Base-by-base conservation (phyloP, 1,139 yeast genomes). In the Pichia sp. region DNA sequence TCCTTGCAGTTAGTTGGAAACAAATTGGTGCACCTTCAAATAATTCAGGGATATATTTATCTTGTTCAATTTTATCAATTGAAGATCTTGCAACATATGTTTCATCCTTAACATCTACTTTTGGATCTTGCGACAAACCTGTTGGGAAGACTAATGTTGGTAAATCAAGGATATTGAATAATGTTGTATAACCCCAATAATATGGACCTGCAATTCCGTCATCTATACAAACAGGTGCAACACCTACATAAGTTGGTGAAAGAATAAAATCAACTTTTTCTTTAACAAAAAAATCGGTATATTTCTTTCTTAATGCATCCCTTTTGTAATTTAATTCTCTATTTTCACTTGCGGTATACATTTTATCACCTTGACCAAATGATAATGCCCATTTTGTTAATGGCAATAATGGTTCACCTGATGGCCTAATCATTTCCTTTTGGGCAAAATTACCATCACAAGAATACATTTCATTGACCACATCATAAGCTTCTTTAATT, bases 161-260 rank as follows among this genome's bases (percentile, higher is more conserved):
- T 55, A 77, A 69, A 58, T 82, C 87, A 52, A 80, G 63, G 45
- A 81, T 59, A 59, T 81, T 82, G 71, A 78, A 83, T 53, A 82
- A 71, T 0, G 86, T 64, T 11, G 89, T 82, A 65, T 82, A 83
- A 4, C 87, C 82, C 92, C 94, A 83, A 63, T 82, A 81, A 59
- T 74, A 76, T 11, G 83, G 74, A 43, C 76, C 73, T 39, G 76
- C 80, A 20, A 81, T 78, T 41, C 61, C 65, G 36, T 60, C 59
- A 27, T 57, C 53, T 28, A 56, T 54, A 47, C 62, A 53, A 42
- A 72, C 74, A 23, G 90, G 87, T 6, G 94, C 89, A 43, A 81
- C 84, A 49, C 84, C 84, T 48, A 76, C 76, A 59, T 81, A 80
- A 6, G 80, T 71, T 39, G 95, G 94, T 43, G 82, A 70, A 41